A percentile compares a stretch with the other conserved stretches of the same genome.
Conservation (phyloP, 176 grass and related monocot genomes). For the Cenchrus americanus region DNA sequence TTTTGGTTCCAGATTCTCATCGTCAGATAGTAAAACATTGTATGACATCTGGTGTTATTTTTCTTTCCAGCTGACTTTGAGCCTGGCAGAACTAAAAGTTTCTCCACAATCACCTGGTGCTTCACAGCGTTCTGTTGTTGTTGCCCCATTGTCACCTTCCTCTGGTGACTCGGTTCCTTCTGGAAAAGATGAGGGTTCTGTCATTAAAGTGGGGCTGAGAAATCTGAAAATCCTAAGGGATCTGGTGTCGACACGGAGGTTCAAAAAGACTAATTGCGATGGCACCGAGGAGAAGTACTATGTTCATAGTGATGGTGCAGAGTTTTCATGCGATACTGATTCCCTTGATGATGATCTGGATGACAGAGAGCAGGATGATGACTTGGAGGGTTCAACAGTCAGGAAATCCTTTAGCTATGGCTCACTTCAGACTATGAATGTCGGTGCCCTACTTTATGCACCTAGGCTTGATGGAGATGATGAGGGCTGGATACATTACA, state of each 20-base stretch:
- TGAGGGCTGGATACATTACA: slow-evolving; percentile 90
- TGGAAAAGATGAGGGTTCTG: slow-evolving; percentile 79
- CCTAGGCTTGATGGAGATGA: slow-evolving; percentile 68
- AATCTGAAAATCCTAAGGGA: slow-evolving; percentile 85
- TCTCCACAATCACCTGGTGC: slow-evolving; percentile 53
- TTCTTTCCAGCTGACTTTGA: slow-evolving; percentile 63
- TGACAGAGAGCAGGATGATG: slow-evolving; percentile 59
- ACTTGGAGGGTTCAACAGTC: slow-evolving; percentile 50
- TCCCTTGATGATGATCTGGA: slow-evolving; percentile 75
- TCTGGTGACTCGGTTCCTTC: slow-evolving; percentile 61
- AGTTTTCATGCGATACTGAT: slow-evolving; percentile 74
- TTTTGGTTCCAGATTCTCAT: slow-evolving; percentile 38
- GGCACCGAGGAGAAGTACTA: slow-evolving; percentile 71
- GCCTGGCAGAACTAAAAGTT: slow-evolving; percentile 50
- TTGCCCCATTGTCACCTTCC: slow-evolving; percentile 55
- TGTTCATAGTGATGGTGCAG: slow-evolving; percentile 65
- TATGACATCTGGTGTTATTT: slow-evolving; percentile 29
- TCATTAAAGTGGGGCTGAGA: slow-evolving; percentile 80
- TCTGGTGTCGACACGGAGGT: slow-evolving; percentile 65
- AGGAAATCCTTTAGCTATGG: slow-evolving; percentile 98
- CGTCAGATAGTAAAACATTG: slow-evolving; percentile 34
- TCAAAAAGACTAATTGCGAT: slow-evolving; percentile 75
- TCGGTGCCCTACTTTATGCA: slow-evolving; percentile 56
- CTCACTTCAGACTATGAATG: slow-evolving; percentile 73
- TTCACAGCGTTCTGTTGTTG: slow-evolving; percentile 47